phyloP scores from a whole-genome alignment of 192 early-diverging fungal genomes.

The Mortierella antarctica region DNA sequence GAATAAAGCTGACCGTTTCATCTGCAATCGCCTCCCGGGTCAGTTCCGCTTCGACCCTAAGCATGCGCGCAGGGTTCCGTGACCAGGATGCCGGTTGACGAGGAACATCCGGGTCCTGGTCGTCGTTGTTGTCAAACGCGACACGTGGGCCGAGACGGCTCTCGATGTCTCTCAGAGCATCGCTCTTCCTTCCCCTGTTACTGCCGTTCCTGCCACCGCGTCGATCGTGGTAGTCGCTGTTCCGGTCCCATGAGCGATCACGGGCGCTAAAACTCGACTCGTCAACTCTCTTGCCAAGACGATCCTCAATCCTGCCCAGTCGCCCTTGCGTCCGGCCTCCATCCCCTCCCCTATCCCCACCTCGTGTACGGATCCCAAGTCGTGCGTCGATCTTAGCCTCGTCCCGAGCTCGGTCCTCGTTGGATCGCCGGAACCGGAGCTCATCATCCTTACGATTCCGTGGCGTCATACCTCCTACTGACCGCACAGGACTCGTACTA shows the following conservation, averaged over 20 bases:
- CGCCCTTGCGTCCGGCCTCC: slow-evolving; percentile 7
- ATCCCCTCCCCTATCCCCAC: slow-evolving; percentile 8
- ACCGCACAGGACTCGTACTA: slow-evolving; percentile 31
- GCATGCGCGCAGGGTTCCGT: slow-evolving; percentile 8
- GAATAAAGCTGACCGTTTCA: not conserved
- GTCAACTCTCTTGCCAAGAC: slow-evolving; percentile 5
- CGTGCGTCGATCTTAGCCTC: slow-evolving; percentile 32
- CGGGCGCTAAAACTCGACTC: slow-evolving; percentile 1
- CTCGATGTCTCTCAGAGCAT: slow-evolving; percentile 24
- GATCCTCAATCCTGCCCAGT: slow-evolving; percentile 34
- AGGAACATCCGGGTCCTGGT: not conserved
- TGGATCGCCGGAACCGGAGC: slow-evolving; percentile 39
- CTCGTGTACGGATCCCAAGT: slow-evolving; percentile 10
- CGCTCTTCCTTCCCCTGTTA: not conserved
- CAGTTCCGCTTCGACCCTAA: slow-evolving; percentile 5
- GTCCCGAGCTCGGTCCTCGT: slow-evolving; percentile 18
- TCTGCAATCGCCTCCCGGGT: not conserved
- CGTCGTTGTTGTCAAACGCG: not conserved
- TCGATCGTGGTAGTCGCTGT: slow-evolving; percentile 32
- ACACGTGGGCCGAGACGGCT: slow-evolving; percentile 17
- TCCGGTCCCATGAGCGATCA: slow-evolving; percentile 29
- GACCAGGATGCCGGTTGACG: slow-evolving; percentile 29
- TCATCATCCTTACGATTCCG: slow-evolving; percentile 6
- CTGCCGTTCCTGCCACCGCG: slow-evolving; percentile 10
- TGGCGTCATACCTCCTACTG: slow-evolving; percentile 15